phyloP scores from a whole-genome alignment of 2,329 filamentous ascomycete genomes.

The Monosporascus sp. region DNA sequence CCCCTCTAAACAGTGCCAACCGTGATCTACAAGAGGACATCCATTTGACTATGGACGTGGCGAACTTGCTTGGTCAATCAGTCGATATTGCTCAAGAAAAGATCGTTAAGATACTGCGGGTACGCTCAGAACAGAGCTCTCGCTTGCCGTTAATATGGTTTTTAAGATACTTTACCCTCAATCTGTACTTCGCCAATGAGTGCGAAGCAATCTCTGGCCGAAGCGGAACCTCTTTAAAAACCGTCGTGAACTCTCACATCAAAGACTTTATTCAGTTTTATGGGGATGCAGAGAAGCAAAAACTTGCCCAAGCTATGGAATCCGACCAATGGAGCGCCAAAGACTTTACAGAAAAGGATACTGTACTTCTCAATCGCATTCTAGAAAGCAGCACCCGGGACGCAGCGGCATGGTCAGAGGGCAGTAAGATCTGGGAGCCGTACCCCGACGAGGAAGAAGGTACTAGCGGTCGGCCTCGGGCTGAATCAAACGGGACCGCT shows the following conservation, averaged over 20 bases:
- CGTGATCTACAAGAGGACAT: conserved; percentile 63
- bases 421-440: conserved; percentile 53
- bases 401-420: conserved; percentile 59
- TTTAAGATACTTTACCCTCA: conserved; percentile 76
- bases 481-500: conserved; percentile 42
- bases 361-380: conserved; percentile 56
- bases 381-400: conserved; percentile 68
- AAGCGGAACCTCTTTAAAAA: conserved; percentile 70
- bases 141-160: conserved; percentile 65
- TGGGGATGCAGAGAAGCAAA: conserved; percentile 67
- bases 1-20: conserved; percentile 44
- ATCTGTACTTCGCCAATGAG: conserved; percentile 78
- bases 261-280: conserved; percentile 71
- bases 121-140: conserved; percentile 68
- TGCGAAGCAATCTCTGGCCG: conserved; percentile 80
- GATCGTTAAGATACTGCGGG: conserved; percentile 69
- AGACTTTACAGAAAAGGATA: conserved; percentile 64
- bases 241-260: conserved; percentile 75
- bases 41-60: conserved; percentile 70
- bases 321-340: conserved; percentile 74
- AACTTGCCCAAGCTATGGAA: conserved; percentile 71
- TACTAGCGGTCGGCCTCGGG: conserved; percentile 25
- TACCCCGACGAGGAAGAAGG: conserved; percentile 33
- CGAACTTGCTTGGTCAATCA: conserved; percentile 71
- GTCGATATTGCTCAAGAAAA: conserved; percentile 77